phyloP scores from a whole-genome alignment of 257 asterid species.

The Solanum sitiens region DNA sequence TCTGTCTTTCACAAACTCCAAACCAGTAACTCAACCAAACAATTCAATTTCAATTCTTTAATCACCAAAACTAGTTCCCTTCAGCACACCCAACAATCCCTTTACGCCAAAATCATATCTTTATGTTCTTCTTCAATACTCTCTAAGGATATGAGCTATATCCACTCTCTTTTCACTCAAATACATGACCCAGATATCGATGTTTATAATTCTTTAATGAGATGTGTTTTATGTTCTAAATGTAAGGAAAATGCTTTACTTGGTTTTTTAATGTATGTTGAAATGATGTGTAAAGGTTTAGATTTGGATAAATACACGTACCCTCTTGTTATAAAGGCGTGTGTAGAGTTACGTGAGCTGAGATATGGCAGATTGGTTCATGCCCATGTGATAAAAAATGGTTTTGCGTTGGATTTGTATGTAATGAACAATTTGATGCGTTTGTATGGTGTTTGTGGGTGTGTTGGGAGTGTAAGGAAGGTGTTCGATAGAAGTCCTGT shows the following conservation, averaged over 20 bases:
- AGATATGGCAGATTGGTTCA: slow-evolving; percentile 22
- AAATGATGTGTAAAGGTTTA: slow-evolving; percentile 17
- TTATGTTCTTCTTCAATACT: slow-evolving; percentile 16
- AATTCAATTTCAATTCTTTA: slow-evolving; percentile 13
- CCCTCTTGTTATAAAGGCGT: slow-evolving; percentile 32
- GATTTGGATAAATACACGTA: slow-evolving; percentile 23
- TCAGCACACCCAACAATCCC: slow-evolving; percentile 13
- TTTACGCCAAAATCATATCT: slow-evolving; percentile 19
- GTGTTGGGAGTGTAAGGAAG: slow-evolving; percentile 8
- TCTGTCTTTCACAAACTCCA: slow-evolving; percentile 6
- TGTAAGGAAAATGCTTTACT: background rate
- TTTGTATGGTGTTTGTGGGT: slow-evolving; percentile 23
- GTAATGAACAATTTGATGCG: slow-evolving; percentile 28
- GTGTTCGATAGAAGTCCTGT: slow-evolving; percentile 24
- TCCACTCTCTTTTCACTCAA: slow-evolving; percentile 14
- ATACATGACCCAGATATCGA: slow-evolving; percentile 5
- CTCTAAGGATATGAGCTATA: slow-evolving; percentile 13
- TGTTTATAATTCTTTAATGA: slow-evolving; percentile 12
- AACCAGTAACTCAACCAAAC: slow-evolving; percentile 25
- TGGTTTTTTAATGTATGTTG: slow-evolving; percentile 9
- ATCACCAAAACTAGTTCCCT: slow-evolving; percentile 17
- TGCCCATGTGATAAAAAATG: slow-evolving; percentile 20
- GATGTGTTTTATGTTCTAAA: slow-evolving; percentile 4
- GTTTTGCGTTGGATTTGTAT: slow-evolving; percentile 23
- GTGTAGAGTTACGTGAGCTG: slow-evolving; percentile 15